These are phyloP conservation scores for Diaporthe sp. DNA, from an alignment of 2,329 filamentous ascomycete genomes.

Conservation along the genomic window DNA sequence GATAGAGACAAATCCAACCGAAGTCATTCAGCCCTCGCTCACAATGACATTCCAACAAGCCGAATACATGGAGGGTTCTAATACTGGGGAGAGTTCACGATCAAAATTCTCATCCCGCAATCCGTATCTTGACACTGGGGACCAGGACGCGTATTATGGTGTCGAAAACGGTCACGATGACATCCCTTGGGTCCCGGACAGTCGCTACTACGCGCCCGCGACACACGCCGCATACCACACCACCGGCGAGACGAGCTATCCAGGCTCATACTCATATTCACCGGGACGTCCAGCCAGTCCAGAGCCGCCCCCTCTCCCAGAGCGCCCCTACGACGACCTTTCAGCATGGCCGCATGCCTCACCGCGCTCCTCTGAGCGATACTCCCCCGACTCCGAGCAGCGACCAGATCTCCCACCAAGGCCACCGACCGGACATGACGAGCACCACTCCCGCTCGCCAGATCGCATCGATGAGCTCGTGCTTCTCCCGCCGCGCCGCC, in stretches of 20 bases:
- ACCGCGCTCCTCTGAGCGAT: neutral
- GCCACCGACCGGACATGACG: neutral
- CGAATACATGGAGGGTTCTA: neutral
- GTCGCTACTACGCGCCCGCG: neutral
- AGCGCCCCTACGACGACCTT: neutral
- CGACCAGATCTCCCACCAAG: conserved; percentile 6
- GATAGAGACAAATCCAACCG: neutral
- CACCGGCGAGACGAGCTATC: conserved; percentile 6
- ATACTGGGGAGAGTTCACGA: neutral
- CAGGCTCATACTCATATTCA: neutral
- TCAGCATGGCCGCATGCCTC: neutral
- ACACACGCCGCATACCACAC: neutral
- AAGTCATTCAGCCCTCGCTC: neutral
- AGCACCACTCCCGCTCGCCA: neutral
- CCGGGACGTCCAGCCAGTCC: neutral
- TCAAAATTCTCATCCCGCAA: conserved; percentile 1
- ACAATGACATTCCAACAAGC: conserved; percentile 25
- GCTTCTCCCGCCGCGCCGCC: conserved; percentile 27
- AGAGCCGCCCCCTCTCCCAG: conserved; percentile 1
- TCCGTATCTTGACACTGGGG: neutral
- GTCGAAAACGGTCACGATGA: neutral
- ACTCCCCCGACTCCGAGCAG: conserved; percentile 5
- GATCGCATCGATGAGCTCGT: conserved; percentile 10
- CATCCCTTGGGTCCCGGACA: neutral
- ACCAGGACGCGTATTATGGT: neutral